A percentile compares a stretch with the other conserved stretches of the same genome.
Evolutionary conservation across 495 filamentous ascomycete genomes (phyloP).

Genomic region (Clavariopsis aquatica): DNA sequence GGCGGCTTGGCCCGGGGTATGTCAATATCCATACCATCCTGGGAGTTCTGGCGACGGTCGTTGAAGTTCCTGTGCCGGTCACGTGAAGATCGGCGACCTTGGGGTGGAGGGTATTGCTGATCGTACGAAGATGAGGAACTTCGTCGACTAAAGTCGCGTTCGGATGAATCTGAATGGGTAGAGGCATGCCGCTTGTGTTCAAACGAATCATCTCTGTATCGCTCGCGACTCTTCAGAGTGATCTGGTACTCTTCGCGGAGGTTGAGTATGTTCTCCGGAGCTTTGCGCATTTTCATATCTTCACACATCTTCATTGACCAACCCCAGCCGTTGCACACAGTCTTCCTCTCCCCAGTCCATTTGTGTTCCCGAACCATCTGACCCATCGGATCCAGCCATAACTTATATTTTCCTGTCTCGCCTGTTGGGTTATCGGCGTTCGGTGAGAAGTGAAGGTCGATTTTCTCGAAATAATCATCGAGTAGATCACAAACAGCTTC

Average conservation of each 20-base stretch:
- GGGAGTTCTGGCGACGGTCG: too few species aligned
- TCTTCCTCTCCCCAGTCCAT: not conserved
- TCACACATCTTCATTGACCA: conserved; percentile 10
- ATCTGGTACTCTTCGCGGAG: not conserved
- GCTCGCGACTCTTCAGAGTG: not conserved
- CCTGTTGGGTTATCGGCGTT: conserved; percentile 7
- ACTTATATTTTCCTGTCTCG: not conserved
- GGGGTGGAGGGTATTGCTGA: not conserved
- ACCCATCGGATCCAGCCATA: conserved; percentile 5
- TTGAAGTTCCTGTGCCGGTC: too few species aligned
- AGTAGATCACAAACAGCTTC: not conserved
- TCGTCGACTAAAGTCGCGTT: not conserved
- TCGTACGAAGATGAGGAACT: too few species aligned
- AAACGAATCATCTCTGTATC: not conserved
- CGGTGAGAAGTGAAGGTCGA: conserved; percentile 8
- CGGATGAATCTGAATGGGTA: not conserved
- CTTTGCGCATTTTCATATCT: not conserved
- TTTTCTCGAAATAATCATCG: conserved; percentile 17
- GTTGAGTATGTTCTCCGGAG: not conserved
- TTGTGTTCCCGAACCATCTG: conserved; percentile 11
- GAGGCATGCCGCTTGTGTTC: not conserved
- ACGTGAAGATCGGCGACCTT: not conserved
- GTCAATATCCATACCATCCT: too few species aligned
- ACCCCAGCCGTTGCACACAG: conserved; percentile 9
- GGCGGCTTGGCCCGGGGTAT: too few species aligned